Conservation (phyloP, 176 grass and related monocot genomes). For the Sorghum bicolor region Sorghum_bicolor_NCBIv3 NC_012874.2:63399501-63400000, state of each 20-base stretch:
- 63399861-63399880: conserved; percentile 17
- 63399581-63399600: not conserved
- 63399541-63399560: not conserved
- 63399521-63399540: conserved; percentile 10
- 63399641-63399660: not conserved
- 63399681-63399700: not conserved
- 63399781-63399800: not conserved
- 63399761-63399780: not conserved
- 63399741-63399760: not conserved
- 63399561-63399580: conserved; percentile 7
- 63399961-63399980: conserved; percentile 13
- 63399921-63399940: not conserved
- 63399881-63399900: not conserved
- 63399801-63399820: not conserved
- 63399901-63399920: not conserved
- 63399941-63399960: not conserved
- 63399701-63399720: not conserved
- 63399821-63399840: not conserved
- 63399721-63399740: not conserved
- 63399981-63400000: not conserved
- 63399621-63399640: not conserved
- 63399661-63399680: not conserved
- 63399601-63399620: not conserved
- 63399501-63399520: conserved; percentile 57
- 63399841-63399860: not conserved